A percentile compares a stretch with the other conserved stretches of the same genome.
phyloP scores from a whole-genome alignment of 2,329 filamentous ascomycete genomes.

The Atkinsonella hypoxylon region DNA sequence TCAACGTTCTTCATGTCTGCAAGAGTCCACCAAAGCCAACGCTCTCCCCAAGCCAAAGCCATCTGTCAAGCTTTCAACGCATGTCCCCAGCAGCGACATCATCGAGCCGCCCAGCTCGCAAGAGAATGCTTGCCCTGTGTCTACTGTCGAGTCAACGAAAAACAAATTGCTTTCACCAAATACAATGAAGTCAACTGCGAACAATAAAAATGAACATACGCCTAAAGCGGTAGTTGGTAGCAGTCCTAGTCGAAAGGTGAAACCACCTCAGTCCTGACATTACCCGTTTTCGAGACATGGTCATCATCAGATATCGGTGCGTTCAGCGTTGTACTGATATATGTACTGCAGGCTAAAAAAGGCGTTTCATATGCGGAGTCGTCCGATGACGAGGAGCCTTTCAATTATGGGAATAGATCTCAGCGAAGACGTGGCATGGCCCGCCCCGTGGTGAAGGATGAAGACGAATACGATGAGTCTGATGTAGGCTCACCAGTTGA shows the following conservation, averaged over 20 bases:
- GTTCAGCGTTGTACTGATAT: not conserved
- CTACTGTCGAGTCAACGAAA: constrained; percentile 39
- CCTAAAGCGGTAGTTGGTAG: constrained; percentile 31
- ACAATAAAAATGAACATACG: not conserved
- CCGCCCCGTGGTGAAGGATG: constrained; percentile 52
- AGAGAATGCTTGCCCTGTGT: constrained; percentile 42
- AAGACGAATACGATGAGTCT: constrained; percentile 61
- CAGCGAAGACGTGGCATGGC: constrained; percentile 27
- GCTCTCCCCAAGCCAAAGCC: constrained; percentile 27
- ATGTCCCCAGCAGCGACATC: constrained; percentile 70
- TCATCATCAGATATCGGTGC: no score
- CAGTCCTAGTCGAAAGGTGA: constrained; percentile 73
- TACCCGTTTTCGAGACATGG: not conserved
- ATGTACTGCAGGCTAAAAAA: constrained; percentile 33
- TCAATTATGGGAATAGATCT: constrained; percentile 33
- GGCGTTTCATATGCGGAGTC: constrained; percentile 74
- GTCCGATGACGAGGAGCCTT: constrained; percentile 66
- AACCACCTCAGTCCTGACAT: not conserved
- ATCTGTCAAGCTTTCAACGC: constrained; percentile 41
- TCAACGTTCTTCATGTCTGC: constrained; percentile 22
- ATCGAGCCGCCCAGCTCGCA: constrained; percentile 56
- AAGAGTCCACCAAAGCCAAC: constrained; percentile 31
- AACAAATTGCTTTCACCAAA: constrained; percentile 19
- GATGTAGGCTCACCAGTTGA: constrained; percentile 48
- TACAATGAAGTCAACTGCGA: constrained; percentile 17